A percentile compares a stretch with the other conserved stretches of the same genome.
Conservation (phyloP, 140 eudicot genomes). For the Ambrosia hybrid region DNA sequence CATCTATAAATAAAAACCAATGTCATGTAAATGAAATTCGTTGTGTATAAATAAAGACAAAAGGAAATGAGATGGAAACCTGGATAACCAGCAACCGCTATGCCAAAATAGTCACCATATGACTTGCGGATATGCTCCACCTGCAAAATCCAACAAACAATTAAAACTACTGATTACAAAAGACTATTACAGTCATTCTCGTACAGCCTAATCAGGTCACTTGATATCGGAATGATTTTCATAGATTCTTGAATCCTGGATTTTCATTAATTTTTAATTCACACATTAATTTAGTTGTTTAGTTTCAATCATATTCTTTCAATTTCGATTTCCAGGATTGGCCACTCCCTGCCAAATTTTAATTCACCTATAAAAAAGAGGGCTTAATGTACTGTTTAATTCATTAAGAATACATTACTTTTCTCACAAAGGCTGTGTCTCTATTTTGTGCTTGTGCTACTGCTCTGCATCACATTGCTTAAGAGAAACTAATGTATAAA, state of each 20-base stretch:
- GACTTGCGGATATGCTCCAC: constrained; percentile 82
- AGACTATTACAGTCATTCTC: neutral
- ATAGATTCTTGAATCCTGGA: neutral
- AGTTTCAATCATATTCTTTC: neutral
- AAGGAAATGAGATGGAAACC: constrained; percentile 42
- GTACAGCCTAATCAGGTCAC: constrained; percentile 7
- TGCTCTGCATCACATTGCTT: neutral
- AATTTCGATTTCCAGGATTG: neutral
- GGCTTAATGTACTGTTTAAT: neutral
- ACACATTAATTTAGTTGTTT: neutral
- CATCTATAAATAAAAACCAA: neutral
- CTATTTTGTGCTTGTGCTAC: neutral
- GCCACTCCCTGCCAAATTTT: neutral
- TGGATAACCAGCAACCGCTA: constrained; percentile 99
- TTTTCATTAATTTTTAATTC: neutral
- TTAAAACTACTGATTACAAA: neutral
- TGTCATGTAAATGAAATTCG: neutral
- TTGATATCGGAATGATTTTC: neutral
- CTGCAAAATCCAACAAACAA: constrained; percentile 37
- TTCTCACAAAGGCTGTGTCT: neutral
- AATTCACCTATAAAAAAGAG: neutral
- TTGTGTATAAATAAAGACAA: constrained; percentile 1
- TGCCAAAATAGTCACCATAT: constrained; percentile 94
- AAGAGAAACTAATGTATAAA: constrained; percentile 7
- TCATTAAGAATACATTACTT: neutral